These are phyloP conservation scores for Blastobotrys americana DNA, from an alignment of 805 yeast genomes.

Conservation along the genomic window DNA sequence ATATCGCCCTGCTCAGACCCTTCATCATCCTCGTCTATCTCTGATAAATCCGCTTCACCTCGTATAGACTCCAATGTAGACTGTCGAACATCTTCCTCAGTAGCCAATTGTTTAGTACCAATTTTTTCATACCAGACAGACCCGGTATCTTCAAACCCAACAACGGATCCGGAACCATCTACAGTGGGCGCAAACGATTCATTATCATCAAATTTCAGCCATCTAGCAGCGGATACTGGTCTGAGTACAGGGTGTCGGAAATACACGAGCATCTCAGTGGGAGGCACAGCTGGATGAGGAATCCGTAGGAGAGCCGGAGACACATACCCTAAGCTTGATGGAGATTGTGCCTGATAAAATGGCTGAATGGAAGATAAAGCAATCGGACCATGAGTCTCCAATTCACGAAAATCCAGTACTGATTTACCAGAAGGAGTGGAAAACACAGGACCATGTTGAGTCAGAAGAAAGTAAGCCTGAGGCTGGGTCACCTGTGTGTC, in stretches of 20 bases:
- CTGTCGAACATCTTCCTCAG: conserved; percentile 38
- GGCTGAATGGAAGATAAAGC: conserved; percentile 32
- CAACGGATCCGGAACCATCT: conserved; percentile 52
- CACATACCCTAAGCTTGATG: conserved; percentile 33
- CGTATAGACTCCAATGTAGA: conserved; percentile 19
- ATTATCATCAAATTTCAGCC: conserved; percentile 49
- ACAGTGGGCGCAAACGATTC: conserved; percentile 59
- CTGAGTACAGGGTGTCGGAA: conserved; percentile 33
- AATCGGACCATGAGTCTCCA: conserved; percentile 60
- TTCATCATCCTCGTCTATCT: conserved; percentile 3
- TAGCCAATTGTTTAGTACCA: conserved; percentile 8
- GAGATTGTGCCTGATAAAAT: not conserved
- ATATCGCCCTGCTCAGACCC: not conserved
- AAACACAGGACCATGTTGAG: conserved; percentile 70
- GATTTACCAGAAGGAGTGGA: conserved; percentile 67
- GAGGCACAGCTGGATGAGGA: conserved; percentile 45
- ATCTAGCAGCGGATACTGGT: conserved; percentile 54
- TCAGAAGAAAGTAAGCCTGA: conserved; percentile 57
- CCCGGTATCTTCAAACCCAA: conserved; percentile 34
- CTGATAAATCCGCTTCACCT: conserved; percentile 3
- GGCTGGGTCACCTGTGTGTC: conserved; percentile 82
- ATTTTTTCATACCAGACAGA: conserved; percentile 31
- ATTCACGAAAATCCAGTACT: conserved; percentile 64
- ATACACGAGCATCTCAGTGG: conserved; percentile 43
- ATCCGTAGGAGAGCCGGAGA: conserved; percentile 40